A percentile compares a stretch with the other conserved stretches of the same genome.
Conservation (phyloP, 306 rosid genomes). For the Pyrus bretschneideri region DNA sequence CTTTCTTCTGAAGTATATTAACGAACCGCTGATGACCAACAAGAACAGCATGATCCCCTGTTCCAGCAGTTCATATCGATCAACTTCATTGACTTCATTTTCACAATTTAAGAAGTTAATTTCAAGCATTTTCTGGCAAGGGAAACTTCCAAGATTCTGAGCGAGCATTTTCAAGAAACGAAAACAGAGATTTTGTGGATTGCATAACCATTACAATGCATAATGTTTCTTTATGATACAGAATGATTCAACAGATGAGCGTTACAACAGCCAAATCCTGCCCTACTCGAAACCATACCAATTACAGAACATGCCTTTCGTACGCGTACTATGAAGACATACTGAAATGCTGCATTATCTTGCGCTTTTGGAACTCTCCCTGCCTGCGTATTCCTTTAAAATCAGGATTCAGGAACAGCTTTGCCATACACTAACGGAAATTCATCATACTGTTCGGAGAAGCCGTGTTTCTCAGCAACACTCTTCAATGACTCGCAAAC, state of each 20-base stretch:
- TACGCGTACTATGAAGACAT: background rate
- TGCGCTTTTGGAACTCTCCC: conserved; percentile 2
- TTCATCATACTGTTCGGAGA: conserved; percentile 41
- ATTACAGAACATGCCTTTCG: background rate
- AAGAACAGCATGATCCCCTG: conserved; percentile 55
- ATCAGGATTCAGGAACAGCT: conserved; percentile 15
- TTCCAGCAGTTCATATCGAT: conserved; percentile 5
- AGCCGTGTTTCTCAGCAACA: conserved; percentile 41
- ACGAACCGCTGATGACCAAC: conserved; percentile 54
- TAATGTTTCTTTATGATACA: conserved; percentile 18
- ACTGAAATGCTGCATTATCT: conserved; percentile 4
- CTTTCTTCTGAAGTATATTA: conserved; percentile 51
- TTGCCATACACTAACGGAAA: conserved; percentile 31
- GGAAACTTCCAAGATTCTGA: background rate
- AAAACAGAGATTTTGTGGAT: conserved; percentile 10
- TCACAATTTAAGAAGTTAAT: too few relatives aligned
- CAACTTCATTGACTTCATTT: too few relatives aligned
- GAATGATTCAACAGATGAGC: conserved; percentile 1
- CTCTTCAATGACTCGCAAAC: conserved; percentile 41
- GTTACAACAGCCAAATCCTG: conserved; percentile 2
- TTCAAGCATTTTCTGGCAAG: too few relatives aligned
- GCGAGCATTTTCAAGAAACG: background rate
- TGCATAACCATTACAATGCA: conserved; percentile 10
- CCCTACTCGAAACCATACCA: conserved; percentile 4
- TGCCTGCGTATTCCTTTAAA: background rate